These are phyloP conservation scores for Zalaria sp. DNA, from an alignment of 2,329 filamentous ascomycete species.

Conservation along the genomic window DNA sequence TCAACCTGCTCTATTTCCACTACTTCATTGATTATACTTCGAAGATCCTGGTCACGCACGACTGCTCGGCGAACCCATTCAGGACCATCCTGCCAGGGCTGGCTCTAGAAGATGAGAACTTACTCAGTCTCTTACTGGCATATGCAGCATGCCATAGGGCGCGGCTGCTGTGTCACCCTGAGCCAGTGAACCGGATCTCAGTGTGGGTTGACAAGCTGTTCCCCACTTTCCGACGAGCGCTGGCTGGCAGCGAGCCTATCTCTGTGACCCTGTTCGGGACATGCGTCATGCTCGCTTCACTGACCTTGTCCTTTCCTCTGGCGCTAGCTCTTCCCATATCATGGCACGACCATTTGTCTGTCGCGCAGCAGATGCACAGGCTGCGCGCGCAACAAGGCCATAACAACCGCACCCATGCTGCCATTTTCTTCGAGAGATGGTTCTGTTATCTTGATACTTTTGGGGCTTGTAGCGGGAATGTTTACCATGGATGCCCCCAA, in stretches of 20 bases:
- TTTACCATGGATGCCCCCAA: conserved; percentile 2
- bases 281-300: conserved; percentile 69
- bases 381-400: conserved; percentile 12
- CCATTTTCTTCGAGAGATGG: conserved; percentile 68
- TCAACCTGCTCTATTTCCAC: conserved; percentile 66
- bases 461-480: conserved; percentile 53
- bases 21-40: conserved; percentile 71
- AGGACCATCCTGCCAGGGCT: conserved; percentile 49
- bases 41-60: conserved; percentile 47
- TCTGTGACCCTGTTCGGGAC: conserved; percentile 64
- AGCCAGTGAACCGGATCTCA: conserved; percentile 65
- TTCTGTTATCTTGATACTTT: conserved; percentile 73
- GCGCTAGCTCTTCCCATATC: conserved; percentile 65
- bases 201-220: conserved; percentile 70
- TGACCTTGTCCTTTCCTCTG: conserved; percentile 71
- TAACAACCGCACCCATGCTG: conserved; percentile 52
- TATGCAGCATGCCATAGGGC: conserved; percentile 75
- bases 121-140: conserved; percentile 63
- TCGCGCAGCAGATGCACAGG: conserved; percentile 44
- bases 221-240: conserved; percentile 54
- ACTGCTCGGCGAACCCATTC: conserved; percentile 47
- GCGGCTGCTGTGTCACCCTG: conserved; percentile 55
- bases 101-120: conserved; percentile 54
- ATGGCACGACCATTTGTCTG: conserved; percentile 66
- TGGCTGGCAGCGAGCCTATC: conserved; percentile 44